phyloP scores from a whole-genome alignment of 2,329 filamentous ascomycete species.

The Fonsecaea pugnacius region DNA sequence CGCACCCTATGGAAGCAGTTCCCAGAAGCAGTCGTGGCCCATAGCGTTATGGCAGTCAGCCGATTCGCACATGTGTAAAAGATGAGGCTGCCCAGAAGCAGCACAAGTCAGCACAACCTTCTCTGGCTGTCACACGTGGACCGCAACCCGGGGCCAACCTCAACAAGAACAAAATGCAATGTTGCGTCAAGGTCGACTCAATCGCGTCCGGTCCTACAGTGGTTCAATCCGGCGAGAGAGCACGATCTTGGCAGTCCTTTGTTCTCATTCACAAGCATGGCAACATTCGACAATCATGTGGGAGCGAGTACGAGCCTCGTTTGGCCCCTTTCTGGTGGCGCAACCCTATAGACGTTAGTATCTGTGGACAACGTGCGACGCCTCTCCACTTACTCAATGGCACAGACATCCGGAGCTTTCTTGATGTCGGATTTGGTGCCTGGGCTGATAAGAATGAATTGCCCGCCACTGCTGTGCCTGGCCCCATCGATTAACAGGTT shows the following conservation, averaged over 20 bases:
- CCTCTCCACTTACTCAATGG: constrained; percentile 47
- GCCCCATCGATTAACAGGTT: constrained; percentile 92
- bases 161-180: not conserved
- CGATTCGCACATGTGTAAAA: not conserved
- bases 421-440: constrained; percentile 70
- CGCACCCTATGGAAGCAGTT: not conserved
- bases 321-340: constrained; percentile 52
- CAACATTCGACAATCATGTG: constrained; percentile 19
- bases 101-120: not conserved
- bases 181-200: not conserved
- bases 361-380: constrained; percentile 1
- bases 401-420: constrained; percentile 50
- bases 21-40: constrained; percentile 1
- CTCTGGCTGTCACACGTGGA: not conserved
- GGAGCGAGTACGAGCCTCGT: constrained; percentile 44
- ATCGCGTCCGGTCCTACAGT: not conserved
- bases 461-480: constrained; percentile 80
- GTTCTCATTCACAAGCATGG: not conserved
- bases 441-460: constrained; percentile 96
- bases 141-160: not conserved
- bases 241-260: not conserved
- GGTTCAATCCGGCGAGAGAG: not conserved
- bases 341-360: constrained; percentile 40
- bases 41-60: not conserved
- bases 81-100: not conserved